Conservation (phyloP, 139 green algal genomes). For the Pseudopediastrum boryanum region DNA sequence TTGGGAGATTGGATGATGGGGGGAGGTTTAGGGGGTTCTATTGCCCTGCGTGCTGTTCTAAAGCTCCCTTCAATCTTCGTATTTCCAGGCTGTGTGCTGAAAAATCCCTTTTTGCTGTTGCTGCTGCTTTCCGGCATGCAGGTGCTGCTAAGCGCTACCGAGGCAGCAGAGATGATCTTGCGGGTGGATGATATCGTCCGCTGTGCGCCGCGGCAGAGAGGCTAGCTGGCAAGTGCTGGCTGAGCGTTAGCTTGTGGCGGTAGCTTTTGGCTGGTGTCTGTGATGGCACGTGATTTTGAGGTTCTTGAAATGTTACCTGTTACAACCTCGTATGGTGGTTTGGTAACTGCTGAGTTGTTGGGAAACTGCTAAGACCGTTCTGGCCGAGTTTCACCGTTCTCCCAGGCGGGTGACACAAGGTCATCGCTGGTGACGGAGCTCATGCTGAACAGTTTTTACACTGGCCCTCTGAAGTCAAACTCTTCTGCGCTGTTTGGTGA, state of each 20-base stretch:
- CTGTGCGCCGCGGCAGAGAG: slow-evolving; percentile 77
- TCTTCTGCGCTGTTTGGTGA: no score
- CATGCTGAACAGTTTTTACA: no score
- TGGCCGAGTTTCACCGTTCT: background rate
- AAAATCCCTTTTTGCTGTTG: background rate
- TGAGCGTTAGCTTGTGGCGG: background rate
- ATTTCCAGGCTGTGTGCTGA: no score
- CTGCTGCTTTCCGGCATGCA: slow-evolving; percentile 38
- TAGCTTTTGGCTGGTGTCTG: background rate
- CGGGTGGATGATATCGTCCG: slow-evolving; percentile 98
- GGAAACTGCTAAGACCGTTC: background rate
- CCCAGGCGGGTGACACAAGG: no score
- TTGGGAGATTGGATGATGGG: no score
- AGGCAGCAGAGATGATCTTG: slow-evolving; percentile 98
- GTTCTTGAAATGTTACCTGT: background rate
- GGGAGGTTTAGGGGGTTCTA: no score
- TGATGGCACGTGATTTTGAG: background rate
- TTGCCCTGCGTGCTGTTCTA: no score
- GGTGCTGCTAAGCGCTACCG: slow-evolving; percentile 91
- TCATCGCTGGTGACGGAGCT: no score
- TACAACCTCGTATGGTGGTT: background rate
- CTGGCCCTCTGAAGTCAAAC: no score
- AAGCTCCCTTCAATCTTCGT: no score
- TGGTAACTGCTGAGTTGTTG: background rate
- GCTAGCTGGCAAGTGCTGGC: background rate